Percentiles rank a stretch among this genome's conserved stretches.
Evolutionary conservation across 1,284 basidiomycete species (phyloP).

Genomic region (Leucoagaricus sp.): DNA sequence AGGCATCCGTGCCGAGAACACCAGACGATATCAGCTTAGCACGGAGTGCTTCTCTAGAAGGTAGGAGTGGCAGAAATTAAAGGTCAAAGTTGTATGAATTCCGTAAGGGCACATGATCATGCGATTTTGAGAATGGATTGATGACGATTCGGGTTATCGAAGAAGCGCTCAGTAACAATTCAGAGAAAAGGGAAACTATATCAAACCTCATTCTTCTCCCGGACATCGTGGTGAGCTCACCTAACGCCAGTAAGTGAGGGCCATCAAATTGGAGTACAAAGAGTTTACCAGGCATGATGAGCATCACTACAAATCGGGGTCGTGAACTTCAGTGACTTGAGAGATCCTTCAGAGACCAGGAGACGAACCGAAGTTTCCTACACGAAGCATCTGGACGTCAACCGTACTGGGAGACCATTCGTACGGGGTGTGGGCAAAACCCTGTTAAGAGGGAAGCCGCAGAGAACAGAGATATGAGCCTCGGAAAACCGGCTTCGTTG

Average conservation of each 20-base stretch:
- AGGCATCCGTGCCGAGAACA: slow-evolving; percentile 64
- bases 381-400: slow-evolving; percentile 77
- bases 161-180: not conserved
- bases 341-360: too few relatives aligned
- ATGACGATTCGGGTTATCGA: not conserved
- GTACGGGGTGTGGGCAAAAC: slow-evolving; percentile 68
- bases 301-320: too few relatives aligned
- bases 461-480: not conserved
- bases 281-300: slow-evolving; percentile 71
- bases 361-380: slow-evolving; percentile 66
- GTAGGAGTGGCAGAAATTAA: not conserved
- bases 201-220: slow-evolving; percentile 56
- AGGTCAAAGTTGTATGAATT: not conserved
- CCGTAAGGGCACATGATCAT: slow-evolving; percentile 3
- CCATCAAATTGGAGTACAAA: not conserved
- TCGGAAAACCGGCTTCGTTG: slow-evolving; percentile 1
- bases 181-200: slow-evolving; percentile 15
- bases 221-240: slow-evolving; percentile 57
- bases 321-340: too few relatives aligned
- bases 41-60: slow-evolving; percentile 51
- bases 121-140: not conserved
- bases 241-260: slow-evolving; percentile 23
- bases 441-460: slow-evolving; percentile 38
- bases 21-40: slow-evolving; percentile 62
- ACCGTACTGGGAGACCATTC: slow-evolving; percentile 78